Evolutionary conservation across 2,329 filamentous ascomycete genomes (phyloP).

Genomic region (Lojkania enalia): DNA sequence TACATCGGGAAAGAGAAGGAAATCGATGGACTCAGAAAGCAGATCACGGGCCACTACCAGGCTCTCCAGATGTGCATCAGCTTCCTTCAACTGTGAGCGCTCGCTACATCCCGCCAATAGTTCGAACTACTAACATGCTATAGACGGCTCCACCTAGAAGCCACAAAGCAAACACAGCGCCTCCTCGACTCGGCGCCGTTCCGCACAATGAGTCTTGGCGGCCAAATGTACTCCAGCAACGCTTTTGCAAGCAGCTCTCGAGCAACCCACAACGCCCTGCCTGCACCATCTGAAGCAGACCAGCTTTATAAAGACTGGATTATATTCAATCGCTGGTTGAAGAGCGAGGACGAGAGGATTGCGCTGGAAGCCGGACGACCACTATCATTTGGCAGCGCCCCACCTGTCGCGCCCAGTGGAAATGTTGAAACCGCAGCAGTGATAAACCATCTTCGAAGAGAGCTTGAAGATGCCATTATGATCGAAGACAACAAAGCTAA

Average conservation of each 20-base stretch:
- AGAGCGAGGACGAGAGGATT: slow-evolving; percentile 32
- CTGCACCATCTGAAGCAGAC: slow-evolving; percentile 31
- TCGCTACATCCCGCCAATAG: not conserved
- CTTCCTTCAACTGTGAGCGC: slow-evolving; percentile 33
- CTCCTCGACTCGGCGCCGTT: slow-evolving; percentile 24
- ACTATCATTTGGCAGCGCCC: slow-evolving; percentile 26
- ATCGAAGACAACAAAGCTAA: slow-evolving; percentile 39
- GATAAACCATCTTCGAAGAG: slow-evolving; percentile 30
- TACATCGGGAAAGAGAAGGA: slow-evolving; percentile 42
- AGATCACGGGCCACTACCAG: slow-evolving; percentile 36
- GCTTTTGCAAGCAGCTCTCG: slow-evolving; percentile 23
- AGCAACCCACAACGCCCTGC: slow-evolving; percentile 22
- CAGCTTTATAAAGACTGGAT: slow-evolving; percentile 36
- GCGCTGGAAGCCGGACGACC: slow-evolving; percentile 21
- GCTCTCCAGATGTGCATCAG: slow-evolving; percentile 37
- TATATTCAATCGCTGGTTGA: slow-evolving; percentile 33
- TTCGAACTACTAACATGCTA: slow-evolving; percentile 11
- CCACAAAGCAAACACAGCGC: slow-evolving; percentile 26
- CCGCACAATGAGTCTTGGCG: slow-evolving; percentile 31
- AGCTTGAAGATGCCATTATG: slow-evolving; percentile 36
- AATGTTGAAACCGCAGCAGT: slow-evolving; percentile 32
- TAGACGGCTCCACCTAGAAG: slow-evolving; percentile 34
- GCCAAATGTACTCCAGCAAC: slow-evolving; percentile 28
- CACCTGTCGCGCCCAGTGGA: slow-evolving; percentile 17
- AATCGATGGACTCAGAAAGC: slow-evolving; percentile 31